Base-by-base conservation (phyloP, 495 filamentous ascomycete genomes). In the Bombardia bombarda region DNA sequence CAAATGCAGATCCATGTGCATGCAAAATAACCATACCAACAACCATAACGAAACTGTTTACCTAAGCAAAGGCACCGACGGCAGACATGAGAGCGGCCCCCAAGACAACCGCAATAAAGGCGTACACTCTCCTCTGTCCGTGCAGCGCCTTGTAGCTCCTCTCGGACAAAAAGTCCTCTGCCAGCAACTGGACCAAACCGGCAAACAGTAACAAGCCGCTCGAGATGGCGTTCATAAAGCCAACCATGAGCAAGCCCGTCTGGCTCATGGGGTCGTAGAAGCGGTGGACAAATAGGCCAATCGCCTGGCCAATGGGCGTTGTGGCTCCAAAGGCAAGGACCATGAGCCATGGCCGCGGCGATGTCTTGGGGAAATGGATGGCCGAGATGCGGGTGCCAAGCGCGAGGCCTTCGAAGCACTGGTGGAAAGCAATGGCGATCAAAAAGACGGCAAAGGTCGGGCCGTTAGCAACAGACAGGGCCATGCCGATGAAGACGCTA, bases 101-200 rank as follows among this genome's bases (percentile, higher is more conserved):
- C 3, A 71, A 76, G 12, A 85, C 68, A 18, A 97, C 90, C 1
- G 86, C 78, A 14, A 76, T 59, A 57, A 82, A 94, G 17, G 90
- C 90, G 45, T 86, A 69, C 32, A 86, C 53, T 40, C 90, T 74
- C 52, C 75, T 77, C 55, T 69, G 68, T 0, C 90, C 90, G 35
- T 69, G 79, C 42, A 97, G 62, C 9, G 70, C 65, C 46, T 67
- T 72, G 68, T 94, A 96, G 56, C 90, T 95, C 58, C 84, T 78
- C 51, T 95, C 87, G 42, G 80, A 84, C 51, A 97, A 61, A 60
- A 97, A 96, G 56, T 97, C 90, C 63, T 97, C 90, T 4, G 90
- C 87, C 10, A 97, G 72, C 33, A 97, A 66, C 62, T 95, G 89
- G 0, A 95, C 90, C 41, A 97, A 62, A 4, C 90, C 90, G 0